Base-by-base conservation (phyloP, 768 basidiomycete genomes). In the Suillus decipiens region DNA sequence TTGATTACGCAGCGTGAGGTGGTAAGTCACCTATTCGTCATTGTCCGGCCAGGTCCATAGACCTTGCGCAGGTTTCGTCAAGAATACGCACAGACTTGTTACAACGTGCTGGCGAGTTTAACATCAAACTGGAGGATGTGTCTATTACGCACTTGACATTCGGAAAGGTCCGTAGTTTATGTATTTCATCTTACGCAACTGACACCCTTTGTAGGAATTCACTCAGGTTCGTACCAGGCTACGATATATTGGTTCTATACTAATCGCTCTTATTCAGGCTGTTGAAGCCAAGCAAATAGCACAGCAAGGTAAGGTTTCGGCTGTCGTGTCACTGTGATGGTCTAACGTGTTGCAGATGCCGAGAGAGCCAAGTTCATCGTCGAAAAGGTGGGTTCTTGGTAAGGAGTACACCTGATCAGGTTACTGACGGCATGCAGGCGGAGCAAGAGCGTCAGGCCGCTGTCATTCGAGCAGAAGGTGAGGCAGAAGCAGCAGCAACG, bases 211-310 rank as follows among this genome's bases (percentile, higher is more conserved):
- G 3, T 66, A 93, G 92, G 93, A 94, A 86, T 94, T 95, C 73
- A 93, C 93, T 7, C 89, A 91, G 76, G 81, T 82, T 53, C 41
- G 71, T 68, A 31, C 43, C 54, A 58, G 42, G 62, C 31, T 47
- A 54, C 41, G 28, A 50, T 1, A 19, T 54, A 42, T 33, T 65
- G 48, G 50, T 50, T 47, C 12, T 43, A 22, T 31, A 51, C 65
- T 63, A 19, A 68, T 61, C 0, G 56, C 14, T 36, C 54, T 62
- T 59, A 39, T 28, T 28, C 54, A 83, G 88, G 97, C 97, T n/a
- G 97, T 99, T 10, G 97, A 99, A 79, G 96, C 96, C 45, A 99
- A 99, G 77, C 97, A 99, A 77, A 98, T 99, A 75, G 97, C 97
- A 11, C 97, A 99, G 76, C 97, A 99, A 85, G 93, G 93, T 93